Conservation (phyloP, 805 yeast species). For the Lachancea sp. region DNA sequence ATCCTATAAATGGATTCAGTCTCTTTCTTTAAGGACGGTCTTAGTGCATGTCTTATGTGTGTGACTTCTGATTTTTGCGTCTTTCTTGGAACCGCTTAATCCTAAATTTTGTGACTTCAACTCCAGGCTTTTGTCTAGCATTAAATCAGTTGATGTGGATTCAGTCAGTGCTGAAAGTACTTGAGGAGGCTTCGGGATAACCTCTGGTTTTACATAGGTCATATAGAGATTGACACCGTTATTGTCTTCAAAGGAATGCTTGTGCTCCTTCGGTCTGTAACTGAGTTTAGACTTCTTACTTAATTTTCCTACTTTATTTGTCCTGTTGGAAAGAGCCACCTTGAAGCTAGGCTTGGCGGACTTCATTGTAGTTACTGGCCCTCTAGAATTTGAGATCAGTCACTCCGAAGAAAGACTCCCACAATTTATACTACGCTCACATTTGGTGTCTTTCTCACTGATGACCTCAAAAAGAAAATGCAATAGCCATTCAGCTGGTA, state of each 20-base stretch:
- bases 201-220: constrained; percentile 1
- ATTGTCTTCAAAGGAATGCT: neutral
- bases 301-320: neutral
- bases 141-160: no score
- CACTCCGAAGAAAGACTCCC: no score
- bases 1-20: constrained; percentile 24
- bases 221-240: constrained; percentile 5
- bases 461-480: neutral
- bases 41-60: no score
- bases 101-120: no score
- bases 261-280: neutral
- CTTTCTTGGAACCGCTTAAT: no score
- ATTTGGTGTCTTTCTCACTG: no score
- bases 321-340: neutral
- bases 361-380: no score
- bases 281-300: neutral
- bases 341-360: constrained; percentile 6
- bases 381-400: no score
- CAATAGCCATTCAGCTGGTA: neutral
- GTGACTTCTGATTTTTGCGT: neutral
- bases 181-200: constrained; percentile 3
- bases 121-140: no score
- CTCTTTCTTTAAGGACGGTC: constrained; percentile 6
- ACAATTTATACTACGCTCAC: no score
- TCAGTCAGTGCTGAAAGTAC: no score